Evolutionary conservation across 495 filamentous ascomycete species (phyloP), one percentile per base, ranked within the genome.

Genomic region (Lasiosphaeria miniovina): DNA sequence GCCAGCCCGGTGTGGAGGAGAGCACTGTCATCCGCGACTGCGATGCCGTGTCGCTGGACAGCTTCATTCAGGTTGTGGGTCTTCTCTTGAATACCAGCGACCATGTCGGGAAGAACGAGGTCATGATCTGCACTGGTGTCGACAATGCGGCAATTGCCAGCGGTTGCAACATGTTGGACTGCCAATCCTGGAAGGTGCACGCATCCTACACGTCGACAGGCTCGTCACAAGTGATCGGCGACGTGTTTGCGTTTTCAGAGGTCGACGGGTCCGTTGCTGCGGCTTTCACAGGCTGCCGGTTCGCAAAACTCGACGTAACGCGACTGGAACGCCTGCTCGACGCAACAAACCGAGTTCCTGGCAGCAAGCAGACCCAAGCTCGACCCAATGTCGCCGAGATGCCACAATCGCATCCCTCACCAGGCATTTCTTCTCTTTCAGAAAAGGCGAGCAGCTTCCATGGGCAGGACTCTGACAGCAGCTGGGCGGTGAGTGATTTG

Each of bases 11-110:
- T 5, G 12, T 7, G 5, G 43, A 46, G 6, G 43, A 46, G 12
- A 46, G 43, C 43, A 46, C 58, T 2, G 58, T 65, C 4, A 54
- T 69, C n/a, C 55, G 61, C 14, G 64, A 62, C 4, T 61, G 55
- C 45, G 66, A 74, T 36, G 57, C 68, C 0, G 59, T 75, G 8
- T 48, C 64, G 4, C 41, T 73, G 35, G 74, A 77, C 48, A 65
- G 40, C 0, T 74, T 74, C 56, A 66, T 77, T 12, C 70, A 77
- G 60, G 70, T 74, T 14, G 68, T 65, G 4, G 72, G 74, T 12
- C 57, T 77, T 4, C 58, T 71, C 4, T 67, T 72, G 32, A 77
- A 75, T 50, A 66, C 61, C 49, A 68, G 11, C 38, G 41, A 49
- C 41, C 8, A 11, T 17, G 33, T 34, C 33, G 36, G 33, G 4